Evolutionary conservation across 805 yeast genomes (phyloP).

Genomic region (Teunomyces lycoperdinae): DNA sequence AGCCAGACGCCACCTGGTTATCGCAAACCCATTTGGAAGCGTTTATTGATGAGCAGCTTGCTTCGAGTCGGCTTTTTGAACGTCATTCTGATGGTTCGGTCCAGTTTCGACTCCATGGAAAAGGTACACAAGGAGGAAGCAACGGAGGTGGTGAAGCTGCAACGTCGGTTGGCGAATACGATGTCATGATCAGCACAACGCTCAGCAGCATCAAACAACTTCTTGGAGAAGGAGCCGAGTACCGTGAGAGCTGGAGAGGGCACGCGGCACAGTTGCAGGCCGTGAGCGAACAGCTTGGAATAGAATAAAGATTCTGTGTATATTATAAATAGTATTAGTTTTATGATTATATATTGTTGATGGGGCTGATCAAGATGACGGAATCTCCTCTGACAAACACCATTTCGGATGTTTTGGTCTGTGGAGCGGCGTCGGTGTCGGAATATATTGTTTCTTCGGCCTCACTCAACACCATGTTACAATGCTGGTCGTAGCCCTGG

Average conservation of each 20-base stretch:
- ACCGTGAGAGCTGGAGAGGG: conserved; percentile 33
- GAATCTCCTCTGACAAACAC: conserved; percentile 97
- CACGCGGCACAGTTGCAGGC: conserved; percentile 32
- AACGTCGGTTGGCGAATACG: conserved; percentile 23
- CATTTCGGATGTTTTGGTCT: conserved; percentile 72
- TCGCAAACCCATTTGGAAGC: neutral
- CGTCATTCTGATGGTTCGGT: conserved; percentile 15
- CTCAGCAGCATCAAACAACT: conserved; percentile 25
- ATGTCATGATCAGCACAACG: conserved; percentile 23
- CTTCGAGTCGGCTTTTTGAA: conserved; percentile 18
- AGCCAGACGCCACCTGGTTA: conserved; percentile 6
- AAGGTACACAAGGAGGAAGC: too few relatives aligned
- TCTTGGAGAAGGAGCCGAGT: conserved; percentile 27
- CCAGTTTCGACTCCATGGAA: conserved; percentile 21
- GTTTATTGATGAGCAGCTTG: conserved; percentile 19
- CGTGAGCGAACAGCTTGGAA: conserved; percentile 17
- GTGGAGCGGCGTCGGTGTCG: conserved; percentile 40
- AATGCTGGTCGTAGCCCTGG: conserved; percentile 95
- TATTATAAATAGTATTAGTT: neutral
- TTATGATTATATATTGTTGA: conserved; percentile 6
- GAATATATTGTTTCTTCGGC: conserved; percentile 80
- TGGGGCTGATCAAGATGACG: conserved; percentile 73
- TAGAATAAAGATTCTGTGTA: neutral
- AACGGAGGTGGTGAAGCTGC: too few relatives aligned
- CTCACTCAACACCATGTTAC: conserved; percentile 92